Percentiles rank a stretch among this genome's conserved stretches.
These are phyloP conservation scores for Geoglossum glabrum DNA, from an alignment of 495 filamentous ascomycete genomes.

Conservation along the genomic window DNA sequence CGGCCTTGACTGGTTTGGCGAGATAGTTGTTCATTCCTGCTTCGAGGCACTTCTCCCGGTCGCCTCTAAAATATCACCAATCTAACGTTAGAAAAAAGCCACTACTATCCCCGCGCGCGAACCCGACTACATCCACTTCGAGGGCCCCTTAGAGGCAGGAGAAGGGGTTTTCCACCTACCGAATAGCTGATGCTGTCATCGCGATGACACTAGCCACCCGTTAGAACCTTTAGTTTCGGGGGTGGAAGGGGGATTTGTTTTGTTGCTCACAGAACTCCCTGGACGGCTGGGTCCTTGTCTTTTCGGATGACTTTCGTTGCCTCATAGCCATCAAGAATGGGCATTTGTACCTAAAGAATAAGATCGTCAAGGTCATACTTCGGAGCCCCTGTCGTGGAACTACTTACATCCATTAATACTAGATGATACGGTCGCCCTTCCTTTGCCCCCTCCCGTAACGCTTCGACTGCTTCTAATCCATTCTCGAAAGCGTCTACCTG, in stretches of 20 bases:
- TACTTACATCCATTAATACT: slow-evolving; percentile 67
- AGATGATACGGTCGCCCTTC: slow-evolving; percentile 57
- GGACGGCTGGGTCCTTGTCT: slow-evolving; percentile 51
- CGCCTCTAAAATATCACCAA: slow-evolving; percentile 31
- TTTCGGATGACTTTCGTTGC: slow-evolving; percentile 62
- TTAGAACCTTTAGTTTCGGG: not conserved
- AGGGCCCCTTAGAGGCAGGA: not conserved
- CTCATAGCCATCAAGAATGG: slow-evolving; percentile 81
- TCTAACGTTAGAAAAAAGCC: not conserved
- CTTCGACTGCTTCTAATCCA: slow-evolving; percentile 69
- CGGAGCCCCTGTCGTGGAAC: not conserved
- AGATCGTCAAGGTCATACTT: not conserved
- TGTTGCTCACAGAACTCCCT: slow-evolving; percentile 37
- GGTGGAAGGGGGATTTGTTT: not conserved
- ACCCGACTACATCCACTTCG: not conserved
- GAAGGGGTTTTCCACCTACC: not conserved
- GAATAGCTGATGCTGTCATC: slow-evolving; percentile 84
- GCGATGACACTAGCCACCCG: slow-evolving; percentile 42
- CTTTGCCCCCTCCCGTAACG: slow-evolving; percentile 44
- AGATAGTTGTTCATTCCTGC: slow-evolving; percentile 94
- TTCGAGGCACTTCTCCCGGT: slow-evolving; percentile 77
- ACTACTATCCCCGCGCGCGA: too few relatives aligned
- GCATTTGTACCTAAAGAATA: slow-evolving; percentile 42
- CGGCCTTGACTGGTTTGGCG: slow-evolving; percentile 67
- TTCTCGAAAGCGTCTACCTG: slow-evolving; percentile 69